These are phyloP conservation scores for Passalora sequoiae DNA, from an alignment of 2,329 filamentous ascomycete species.

Conservation along the genomic window DNA sequence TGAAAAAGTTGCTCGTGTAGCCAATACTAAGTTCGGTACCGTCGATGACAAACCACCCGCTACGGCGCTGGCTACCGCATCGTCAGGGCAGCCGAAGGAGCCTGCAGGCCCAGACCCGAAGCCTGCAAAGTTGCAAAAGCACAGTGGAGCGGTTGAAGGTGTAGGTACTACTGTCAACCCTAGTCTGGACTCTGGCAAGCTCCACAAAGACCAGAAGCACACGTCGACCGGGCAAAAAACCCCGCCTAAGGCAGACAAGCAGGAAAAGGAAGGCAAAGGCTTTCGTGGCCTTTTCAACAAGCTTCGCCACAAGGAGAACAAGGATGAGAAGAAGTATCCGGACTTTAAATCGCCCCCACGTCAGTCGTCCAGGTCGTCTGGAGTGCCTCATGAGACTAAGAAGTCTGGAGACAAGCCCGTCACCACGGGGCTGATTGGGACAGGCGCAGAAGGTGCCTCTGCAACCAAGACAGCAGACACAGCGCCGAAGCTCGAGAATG, in stretches of 20 bases:
- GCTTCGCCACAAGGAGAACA: conserved; percentile 20
- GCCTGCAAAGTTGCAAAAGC: conserved; percentile 6
- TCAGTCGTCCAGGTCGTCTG: conserved; percentile 3
- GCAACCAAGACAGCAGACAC: conserved; percentile 10
- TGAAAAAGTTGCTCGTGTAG: background rate
- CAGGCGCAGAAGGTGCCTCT: background rate
- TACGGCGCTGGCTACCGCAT: background rate
- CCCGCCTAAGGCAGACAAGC: conserved; percentile 10
- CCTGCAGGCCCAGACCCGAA: background rate
- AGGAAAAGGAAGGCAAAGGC: conserved; percentile 23
- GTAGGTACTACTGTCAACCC: background rate
- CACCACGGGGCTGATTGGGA: conserved; percentile 6
- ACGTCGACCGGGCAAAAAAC: conserved; percentile 1
- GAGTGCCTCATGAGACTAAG: conserved; percentile 14
- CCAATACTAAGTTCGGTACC: conserved; percentile 1
- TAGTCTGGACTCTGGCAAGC: background rate
- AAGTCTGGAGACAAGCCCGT: conserved; percentile 15
- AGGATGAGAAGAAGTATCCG: conserved; percentile 18
- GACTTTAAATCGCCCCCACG: conserved; percentile 7
- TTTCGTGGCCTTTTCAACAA: conserved; percentile 30
- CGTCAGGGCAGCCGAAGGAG: conserved; percentile 1
- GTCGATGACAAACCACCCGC: background rate
- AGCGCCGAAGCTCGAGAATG: conserved; percentile 2
- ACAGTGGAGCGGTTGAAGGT: background rate
- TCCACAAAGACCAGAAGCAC: conserved; percentile 2